A percentile compares a stretch with the other conserved stretches of the same genome.
Conservation (phyloP, 2,329 filamentous ascomycete genomes). For the Epichloe coenophiala region DNA sequence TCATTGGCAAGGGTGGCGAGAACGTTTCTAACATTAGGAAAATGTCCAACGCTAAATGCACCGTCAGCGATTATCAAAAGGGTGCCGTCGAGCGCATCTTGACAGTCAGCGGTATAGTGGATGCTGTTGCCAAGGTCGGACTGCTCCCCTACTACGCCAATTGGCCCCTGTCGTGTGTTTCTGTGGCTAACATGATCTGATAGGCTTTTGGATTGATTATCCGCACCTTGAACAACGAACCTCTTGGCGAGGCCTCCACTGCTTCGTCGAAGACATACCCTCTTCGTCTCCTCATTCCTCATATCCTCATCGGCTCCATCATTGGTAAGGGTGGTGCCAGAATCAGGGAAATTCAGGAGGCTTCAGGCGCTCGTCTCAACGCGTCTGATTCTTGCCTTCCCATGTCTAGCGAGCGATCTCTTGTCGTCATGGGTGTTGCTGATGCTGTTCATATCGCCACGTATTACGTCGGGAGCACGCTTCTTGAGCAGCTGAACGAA, state of each 20-base stretch:
- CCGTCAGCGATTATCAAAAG: slow-evolving; percentile 94
- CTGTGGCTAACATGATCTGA: slow-evolving; percentile 14
- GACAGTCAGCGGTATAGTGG: slow-evolving; percentile 90
- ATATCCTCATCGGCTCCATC: slow-evolving; percentile 95
- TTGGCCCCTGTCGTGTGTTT: not conserved
- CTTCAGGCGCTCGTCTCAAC: slow-evolving; percentile 89
- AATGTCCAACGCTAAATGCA: slow-evolving; percentile 94
- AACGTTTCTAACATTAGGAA: slow-evolving; percentile 95
- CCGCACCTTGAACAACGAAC: slow-evolving; percentile 94
- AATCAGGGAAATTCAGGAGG: slow-evolving; percentile 98
- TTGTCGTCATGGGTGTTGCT: slow-evolving; percentile 93
- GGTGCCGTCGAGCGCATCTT: slow-evolving; percentile 95
- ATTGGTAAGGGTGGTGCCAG: slow-evolving; percentile 94
- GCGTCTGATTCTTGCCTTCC: slow-evolving; percentile 91
- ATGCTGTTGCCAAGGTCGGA: slow-evolving; percentile 86
- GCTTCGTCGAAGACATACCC: slow-evolving; percentile 96
- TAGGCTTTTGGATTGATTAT: slow-evolving; percentile 97
- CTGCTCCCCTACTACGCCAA: not conserved
- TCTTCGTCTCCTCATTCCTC: slow-evolving; percentile 84
- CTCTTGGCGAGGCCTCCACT: slow-evolving; percentile 73
- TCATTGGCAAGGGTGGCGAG: slow-evolving; percentile 97
- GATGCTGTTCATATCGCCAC: slow-evolving; percentile 98
- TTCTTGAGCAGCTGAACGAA: slow-evolving; percentile 93
- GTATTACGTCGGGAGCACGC: slow-evolving; percentile 96
- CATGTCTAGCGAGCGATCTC: slow-evolving; percentile 89